phyloP scores from a whole-genome alignment of 306 rosid species.

The Begonia fuchsioides region DNA sequence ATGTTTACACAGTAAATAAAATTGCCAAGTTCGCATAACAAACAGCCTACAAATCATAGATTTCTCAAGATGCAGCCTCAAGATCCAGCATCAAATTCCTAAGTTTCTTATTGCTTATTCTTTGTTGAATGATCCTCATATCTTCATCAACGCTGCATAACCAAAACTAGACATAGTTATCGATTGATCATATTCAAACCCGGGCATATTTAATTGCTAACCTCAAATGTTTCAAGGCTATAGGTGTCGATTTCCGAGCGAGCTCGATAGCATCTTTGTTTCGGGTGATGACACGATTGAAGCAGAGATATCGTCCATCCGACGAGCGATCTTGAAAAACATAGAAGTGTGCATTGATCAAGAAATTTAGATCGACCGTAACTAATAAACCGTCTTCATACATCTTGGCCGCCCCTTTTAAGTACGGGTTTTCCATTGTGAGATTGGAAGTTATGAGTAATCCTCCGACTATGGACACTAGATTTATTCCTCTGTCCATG shows the following conservation, averaged over 20 bases:
- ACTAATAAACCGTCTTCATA: constrained; percentile 73
- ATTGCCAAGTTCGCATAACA: too few relatives aligned
- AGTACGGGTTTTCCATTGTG: constrained; percentile 37
- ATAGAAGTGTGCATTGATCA: constrained; percentile 53
- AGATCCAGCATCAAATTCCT: constrained; percentile 63
- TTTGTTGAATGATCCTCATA: constrained; percentile 34
- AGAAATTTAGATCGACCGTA: constrained; percentile 48
- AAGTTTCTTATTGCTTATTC: constrained; percentile 77
- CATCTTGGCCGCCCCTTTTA: constrained; percentile 96
- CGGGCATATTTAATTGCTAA: background rate
- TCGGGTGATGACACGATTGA: constrained; percentile 44
- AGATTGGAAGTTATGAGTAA: constrained; percentile 31
- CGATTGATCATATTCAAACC: background rate
- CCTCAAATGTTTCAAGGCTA: constrained; percentile 31
- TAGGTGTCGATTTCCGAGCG: constrained; percentile 38
- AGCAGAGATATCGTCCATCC: constrained; percentile 80
- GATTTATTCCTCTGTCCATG: constrained; percentile 74
- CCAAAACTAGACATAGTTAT: background rate
- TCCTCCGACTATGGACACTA: constrained; percentile 59
- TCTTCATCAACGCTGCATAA: constrained; percentile 36
- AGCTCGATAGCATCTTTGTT: constrained; percentile 52
- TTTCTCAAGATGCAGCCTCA: too few relatives aligned
- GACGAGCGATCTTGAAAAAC: constrained; percentile 64
- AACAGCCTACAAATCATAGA: too few relatives aligned
- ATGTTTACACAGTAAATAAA: too few relatives aligned